A percentile compares a stretch with the other conserved stretches of the same genome.
Conservation (phyloP, 179 eudicot species). For the Silene noctiflora region DNA sequence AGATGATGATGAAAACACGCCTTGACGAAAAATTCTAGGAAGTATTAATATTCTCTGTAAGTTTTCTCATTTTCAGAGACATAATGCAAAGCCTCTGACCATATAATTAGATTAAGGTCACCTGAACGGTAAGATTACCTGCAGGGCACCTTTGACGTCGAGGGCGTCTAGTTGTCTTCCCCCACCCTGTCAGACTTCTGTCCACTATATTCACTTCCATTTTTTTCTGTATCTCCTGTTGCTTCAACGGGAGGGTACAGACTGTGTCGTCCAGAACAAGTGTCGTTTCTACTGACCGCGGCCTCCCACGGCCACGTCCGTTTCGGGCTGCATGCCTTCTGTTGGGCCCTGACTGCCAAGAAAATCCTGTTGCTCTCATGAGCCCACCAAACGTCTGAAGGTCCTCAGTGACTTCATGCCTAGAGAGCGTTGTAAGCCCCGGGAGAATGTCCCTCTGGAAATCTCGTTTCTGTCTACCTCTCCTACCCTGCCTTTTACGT, state of each 20-base stretch:
- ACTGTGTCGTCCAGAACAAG: constrained; percentile 1
- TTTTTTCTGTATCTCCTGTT: constrained; percentile 21
- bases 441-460: constrained; percentile 93
- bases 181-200: constrained; percentile 80
- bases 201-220: constrained; percentile 56
- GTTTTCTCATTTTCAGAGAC: constrained; percentile 9
- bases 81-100: constrained; percentile 7
- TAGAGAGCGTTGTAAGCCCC: constrained; percentile 64
- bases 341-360: constrained; percentile 60
- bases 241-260: constrained; percentile 24
- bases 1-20: constrained; percentile 6
- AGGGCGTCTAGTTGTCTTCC: constrained; percentile 86
- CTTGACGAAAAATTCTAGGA: constrained; percentile 31
- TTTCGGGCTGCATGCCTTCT: constrained; percentile 57
- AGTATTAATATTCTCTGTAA: constrained; percentile 21
- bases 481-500: constrained; percentile 60
- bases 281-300: constrained; percentile 36
- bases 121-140: constrained; percentile 52
- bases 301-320: constrained; percentile 60
- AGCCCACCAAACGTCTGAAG: constrained; percentile 80
- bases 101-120: constrained; percentile 27
- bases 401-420: constrained; percentile 93
- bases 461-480: constrained; percentile 79
- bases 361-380: constrained; percentile 78
- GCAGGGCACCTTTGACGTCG: constrained; percentile 75